Conservation (phyloP, 2,329 filamentous ascomycete genomes). For the Orbilia javanica region DNA sequence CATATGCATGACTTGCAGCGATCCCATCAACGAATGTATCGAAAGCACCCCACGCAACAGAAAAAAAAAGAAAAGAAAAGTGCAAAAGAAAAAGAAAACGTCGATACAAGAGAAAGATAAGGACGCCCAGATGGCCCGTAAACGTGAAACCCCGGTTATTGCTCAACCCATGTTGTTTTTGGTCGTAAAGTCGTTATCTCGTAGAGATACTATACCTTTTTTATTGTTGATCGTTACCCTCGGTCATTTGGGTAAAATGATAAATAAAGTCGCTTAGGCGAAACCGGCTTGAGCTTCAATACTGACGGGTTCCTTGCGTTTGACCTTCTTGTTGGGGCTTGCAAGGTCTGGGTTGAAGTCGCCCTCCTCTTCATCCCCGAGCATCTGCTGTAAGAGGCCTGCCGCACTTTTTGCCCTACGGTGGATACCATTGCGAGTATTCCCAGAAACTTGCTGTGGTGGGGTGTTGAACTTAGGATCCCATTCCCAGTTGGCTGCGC, state of each 20-base stretch:
- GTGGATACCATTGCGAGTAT: slow-evolving; percentile 53
- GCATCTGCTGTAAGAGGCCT: slow-evolving; percentile 53
- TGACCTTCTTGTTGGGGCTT: slow-evolving; percentile 57
- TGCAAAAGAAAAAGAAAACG: too few relatives aligned
- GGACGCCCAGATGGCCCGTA: slow-evolving; percentile 32
- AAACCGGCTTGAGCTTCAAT: slow-evolving; percentile 56
- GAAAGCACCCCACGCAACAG: slow-evolving; percentile 21
- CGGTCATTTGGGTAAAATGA: background rate
- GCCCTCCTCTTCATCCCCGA: slow-evolving; percentile 41
- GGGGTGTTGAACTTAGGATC: slow-evolving; percentile 58
- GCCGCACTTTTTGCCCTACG: slow-evolving; percentile 52
- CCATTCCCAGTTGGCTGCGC: slow-evolving; percentile 52
- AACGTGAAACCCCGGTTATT: slow-evolving; percentile 28
- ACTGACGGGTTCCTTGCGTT: slow-evolving; percentile 50
- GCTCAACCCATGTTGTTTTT: slow-evolving; percentile 52
- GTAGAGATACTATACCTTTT: slow-evolving; percentile 54
- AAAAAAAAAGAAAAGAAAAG: slow-evolving; percentile 1
- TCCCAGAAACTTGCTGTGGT: slow-evolving; percentile 48
- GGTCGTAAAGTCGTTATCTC: slow-evolving; percentile 55
- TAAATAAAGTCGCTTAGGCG: slow-evolving; percentile 16
- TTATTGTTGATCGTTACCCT: background rate
- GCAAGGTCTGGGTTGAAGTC: slow-evolving; percentile 53
- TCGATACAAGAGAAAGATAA: slow-evolving; percentile 30
- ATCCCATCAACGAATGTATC: slow-evolving; percentile 37
- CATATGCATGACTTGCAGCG: slow-evolving; percentile 14